Conservation (phyloP, 2,329 filamentous ascomycete genomes). For the Ascochyta lentis region DNA sequence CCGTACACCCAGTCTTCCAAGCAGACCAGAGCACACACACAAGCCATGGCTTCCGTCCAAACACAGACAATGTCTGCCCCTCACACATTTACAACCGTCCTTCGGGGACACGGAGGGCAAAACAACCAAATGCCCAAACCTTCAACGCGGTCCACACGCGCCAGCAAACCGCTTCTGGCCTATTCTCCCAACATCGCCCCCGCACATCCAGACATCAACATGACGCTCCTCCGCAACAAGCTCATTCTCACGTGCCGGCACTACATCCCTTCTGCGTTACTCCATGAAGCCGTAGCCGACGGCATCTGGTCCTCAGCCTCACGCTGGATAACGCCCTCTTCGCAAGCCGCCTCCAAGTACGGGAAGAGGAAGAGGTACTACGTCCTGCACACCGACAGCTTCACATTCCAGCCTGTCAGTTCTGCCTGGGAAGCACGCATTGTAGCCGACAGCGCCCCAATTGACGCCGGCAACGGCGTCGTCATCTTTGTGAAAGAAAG, state of each 20-base stretch:
- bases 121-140: constrained; percentile 22
- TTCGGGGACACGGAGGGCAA: constrained; percentile 24
- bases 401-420: constrained; percentile 26
- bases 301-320: constrained; percentile 33
- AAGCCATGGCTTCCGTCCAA: constrained; percentile 33
- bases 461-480: constrained; percentile 36
- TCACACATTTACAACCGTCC: constrained; percentile 28
- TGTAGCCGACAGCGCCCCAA: constrained; percentile 26
- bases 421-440: constrained; percentile 35
- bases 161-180: constrained; percentile 27
- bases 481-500: constrained; percentile 34
- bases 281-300: constrained; percentile 32
- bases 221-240: constrained; percentile 36
- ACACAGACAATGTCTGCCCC: constrained; percentile 34
- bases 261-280: constrained; percentile 25
- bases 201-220: constrained; percentile 34
- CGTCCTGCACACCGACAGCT: constrained; percentile 29
- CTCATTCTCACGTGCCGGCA: constrained; percentile 33
- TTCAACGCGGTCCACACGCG: constrained; percentile 28
- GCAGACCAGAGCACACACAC: background rate
- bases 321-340: constrained; percentile 33
- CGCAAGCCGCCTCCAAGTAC: constrained; percentile 21
- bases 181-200: constrained; percentile 33
- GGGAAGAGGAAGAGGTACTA: constrained; percentile 35
- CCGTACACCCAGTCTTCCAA: background rate